Percentiles rank a stretch among this genome's conserved stretches.
These are phyloP conservation scores for Colletotrichum sp. DNA, from an alignment of 2,329 filamentous ascomycete species.

Conservation along the genomic window DNA sequence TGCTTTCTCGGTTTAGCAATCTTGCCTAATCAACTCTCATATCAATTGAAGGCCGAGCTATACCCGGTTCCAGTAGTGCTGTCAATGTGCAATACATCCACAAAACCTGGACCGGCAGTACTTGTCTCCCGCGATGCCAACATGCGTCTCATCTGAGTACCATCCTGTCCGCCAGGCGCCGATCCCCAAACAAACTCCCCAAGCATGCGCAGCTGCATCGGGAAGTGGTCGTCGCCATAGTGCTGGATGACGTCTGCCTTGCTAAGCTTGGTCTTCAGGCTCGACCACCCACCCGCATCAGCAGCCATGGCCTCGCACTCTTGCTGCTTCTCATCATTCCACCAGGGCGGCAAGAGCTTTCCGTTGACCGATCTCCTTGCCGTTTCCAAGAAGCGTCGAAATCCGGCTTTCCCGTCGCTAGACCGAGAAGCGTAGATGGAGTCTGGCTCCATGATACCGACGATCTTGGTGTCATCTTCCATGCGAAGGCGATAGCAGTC, in stretches of 20 bases:
- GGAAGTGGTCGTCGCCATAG: constrained; percentile 47
- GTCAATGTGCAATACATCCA: background rate
- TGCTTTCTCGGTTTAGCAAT: background rate
- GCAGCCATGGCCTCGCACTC: constrained; percentile 42
- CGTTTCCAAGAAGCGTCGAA: constrained; percentile 39
- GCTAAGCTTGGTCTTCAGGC: constrained; percentile 29
- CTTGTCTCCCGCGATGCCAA: constrained; percentile 16
- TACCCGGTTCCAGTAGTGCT: background rate
- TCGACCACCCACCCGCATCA: constrained; percentile 27
- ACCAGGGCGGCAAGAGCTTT: constrained; percentile 50
- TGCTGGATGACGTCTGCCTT: constrained; percentile 43
- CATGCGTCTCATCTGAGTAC: constrained; percentile 26
- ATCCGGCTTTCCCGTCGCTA: constrained; percentile 30
- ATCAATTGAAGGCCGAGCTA: background rate
- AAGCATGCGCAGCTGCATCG: constrained; percentile 57
- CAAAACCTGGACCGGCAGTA: background rate
- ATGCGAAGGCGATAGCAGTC: constrained; percentile 53
- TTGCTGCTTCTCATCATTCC: constrained; percentile 39
- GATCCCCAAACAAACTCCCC: constrained; percentile 43
- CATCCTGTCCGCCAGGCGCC: constrained; percentile 31
- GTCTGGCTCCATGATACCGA: constrained; percentile 29
- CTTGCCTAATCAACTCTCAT: background rate
- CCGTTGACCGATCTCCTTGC: constrained; percentile 14
- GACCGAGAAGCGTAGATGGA: constrained; percentile 32
- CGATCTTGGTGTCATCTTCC: constrained; percentile 38